A percentile compares a stretch with the other conserved stretches of the same genome.
phyloP scores from a whole-genome alignment of 495 filamentous ascomycete genomes.

The Hyphodiscus hymeniophilus region DNA sequence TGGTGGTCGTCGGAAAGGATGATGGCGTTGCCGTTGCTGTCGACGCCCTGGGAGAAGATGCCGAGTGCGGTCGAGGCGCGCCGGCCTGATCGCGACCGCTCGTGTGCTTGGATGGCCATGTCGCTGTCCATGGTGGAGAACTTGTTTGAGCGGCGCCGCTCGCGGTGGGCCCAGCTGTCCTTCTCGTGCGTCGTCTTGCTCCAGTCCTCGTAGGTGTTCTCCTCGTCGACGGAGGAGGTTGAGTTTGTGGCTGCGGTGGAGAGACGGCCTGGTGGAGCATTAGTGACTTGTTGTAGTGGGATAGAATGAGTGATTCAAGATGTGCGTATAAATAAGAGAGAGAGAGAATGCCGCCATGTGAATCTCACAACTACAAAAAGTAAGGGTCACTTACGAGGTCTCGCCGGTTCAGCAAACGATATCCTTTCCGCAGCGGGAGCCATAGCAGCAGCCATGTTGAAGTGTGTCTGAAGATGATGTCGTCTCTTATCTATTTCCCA shows the following conservation, averaged over 20 bases:
- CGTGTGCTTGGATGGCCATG: neutral
- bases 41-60: neutral
- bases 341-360: too few relatives aligned
- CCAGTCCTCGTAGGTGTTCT: conserved; percentile 17
- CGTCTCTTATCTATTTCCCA: too few relatives aligned
- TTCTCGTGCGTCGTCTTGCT: conserved; percentile 8
- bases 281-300: too few relatives aligned
- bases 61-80: neutral
- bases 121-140: conserved; percentile 12
- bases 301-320: too few relatives aligned
- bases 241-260: neutral
- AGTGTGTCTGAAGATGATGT: too few relatives aligned
- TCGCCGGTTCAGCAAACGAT: too few relatives aligned
- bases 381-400: too few relatives aligned
- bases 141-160: conserved; percentile 8
- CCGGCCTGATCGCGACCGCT: neutral
- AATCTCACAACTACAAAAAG: too few relatives aligned
- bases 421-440: too few relatives aligned
- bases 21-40: neutral
- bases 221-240: neutral
- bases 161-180: conserved; percentile 17
- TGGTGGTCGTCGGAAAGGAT: neutral
- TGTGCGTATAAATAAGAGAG: too few relatives aligned
- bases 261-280: neutral
- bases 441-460: too few relatives aligned